These are phyloP conservation scores for Oxytropis ochrocephala DNA, from an alignment of 306 rosid species.

Conservation along the genomic window DNA sequence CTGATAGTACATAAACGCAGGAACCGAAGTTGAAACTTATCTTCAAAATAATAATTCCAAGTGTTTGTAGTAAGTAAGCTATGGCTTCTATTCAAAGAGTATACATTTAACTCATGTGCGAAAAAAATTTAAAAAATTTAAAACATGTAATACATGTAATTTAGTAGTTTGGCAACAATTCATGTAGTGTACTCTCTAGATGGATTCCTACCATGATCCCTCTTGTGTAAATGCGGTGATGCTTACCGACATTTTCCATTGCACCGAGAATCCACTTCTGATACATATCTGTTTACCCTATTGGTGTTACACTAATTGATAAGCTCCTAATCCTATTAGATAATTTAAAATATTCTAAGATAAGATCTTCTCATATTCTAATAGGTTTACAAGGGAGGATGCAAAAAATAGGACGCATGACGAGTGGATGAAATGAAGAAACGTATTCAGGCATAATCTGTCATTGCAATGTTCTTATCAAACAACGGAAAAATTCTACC, in stretches of 20 bases:
- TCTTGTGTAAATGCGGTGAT: not conserved
- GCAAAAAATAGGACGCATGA: not conserved
- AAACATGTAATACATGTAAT: not conserved
- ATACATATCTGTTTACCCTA: not conserved
- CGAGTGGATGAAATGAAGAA: not conserved
- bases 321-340: too few species aligned
- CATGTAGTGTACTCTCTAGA: not conserved
- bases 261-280: not conserved
- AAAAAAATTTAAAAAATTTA: not conserved
- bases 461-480: not conserved
- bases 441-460: not conserved
- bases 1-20: constrained; percentile 41
- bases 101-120: not conserved
- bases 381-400: not conserved
- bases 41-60: not conserved
- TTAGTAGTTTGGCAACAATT: too few species aligned
- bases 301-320: not conserved
- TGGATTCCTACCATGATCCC: not conserved
- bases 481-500: not conserved
- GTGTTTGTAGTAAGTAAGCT: not conserved
- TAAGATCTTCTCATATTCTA: too few species aligned
- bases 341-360: too few species aligned
- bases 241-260: not conserved
- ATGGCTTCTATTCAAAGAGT: not conserved
- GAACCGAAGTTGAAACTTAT: constrained; percentile 9